Evolutionary conservation across 805 yeast species (phyloP), one percentile per base, ranked within the genome.

Genomic region (Candida hungchunana): DNA sequence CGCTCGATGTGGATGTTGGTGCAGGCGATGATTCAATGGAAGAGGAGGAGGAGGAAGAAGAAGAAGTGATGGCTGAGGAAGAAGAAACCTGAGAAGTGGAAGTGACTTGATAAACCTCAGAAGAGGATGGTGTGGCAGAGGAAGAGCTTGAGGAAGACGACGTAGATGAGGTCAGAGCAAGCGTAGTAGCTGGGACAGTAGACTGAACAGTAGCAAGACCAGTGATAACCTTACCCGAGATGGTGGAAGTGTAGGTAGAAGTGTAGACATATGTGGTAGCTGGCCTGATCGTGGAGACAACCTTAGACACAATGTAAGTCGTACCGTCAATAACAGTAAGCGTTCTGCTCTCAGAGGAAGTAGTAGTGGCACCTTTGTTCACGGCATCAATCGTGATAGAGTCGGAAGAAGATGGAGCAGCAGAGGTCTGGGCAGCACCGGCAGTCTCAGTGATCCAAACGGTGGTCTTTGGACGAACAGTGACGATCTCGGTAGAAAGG

Each of bases 361-460:
- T 14, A 13, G 39, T 27, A 16, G 36, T 29, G 4, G 35, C 34
- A 11, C 15, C 39, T 26, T 31, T 31, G 19, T 31, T 27, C 13
- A 23, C 35, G 26, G 32, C 14, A 14, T n/a, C 18, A 19, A 31
- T 22, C 3, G 35, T 22, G 28, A 19, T 18, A 8, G 26, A 19
- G 8, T 34, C 7, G 22, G 26, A 20, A 17, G 45, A 31, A 18
- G 35, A 23, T 8, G 44, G 7, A 13, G 37, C 17, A 14, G 39
- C 24, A 12, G 44, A 24, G 4, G 36, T 19, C 13, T 35, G 23
- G 15, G 36, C 17, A 17, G 23, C 42, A 31, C 39, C 51, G n/a
- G 29, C 46, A 34, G 53, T 41, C 40, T 50, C 49, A 14, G 55
- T 51, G 21, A 52, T 39, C 51, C 53, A 49, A 7, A 49, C 43